Percentiles rank a stretch among this genome's conserved stretches.
These are phyloP conservation scores for Scheffersomyces stambukii DNA, from an alignment of 1,139 yeast genomes.

Conservation along the genomic window DNA sequence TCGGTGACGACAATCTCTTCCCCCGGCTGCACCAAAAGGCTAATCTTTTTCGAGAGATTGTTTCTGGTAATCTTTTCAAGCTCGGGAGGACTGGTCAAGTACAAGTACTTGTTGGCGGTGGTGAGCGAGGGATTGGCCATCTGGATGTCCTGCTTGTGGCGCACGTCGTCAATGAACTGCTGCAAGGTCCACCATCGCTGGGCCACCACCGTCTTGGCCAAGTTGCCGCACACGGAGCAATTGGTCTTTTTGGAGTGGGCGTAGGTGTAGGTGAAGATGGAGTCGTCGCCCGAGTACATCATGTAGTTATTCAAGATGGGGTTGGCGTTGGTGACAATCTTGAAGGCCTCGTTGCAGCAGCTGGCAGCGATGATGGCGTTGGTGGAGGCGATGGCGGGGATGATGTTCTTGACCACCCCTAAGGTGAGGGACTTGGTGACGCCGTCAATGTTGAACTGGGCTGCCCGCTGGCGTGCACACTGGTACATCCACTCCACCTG, in stretches of 20 bases:
- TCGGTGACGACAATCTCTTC: conserved; percentile 60
- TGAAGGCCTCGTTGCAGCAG: conserved; percentile 85
- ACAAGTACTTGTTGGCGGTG: conserved; percentile 38
- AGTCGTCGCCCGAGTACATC: conserved; percentile 82
- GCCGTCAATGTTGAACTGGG: conserved; percentile 61
- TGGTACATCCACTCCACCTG: conserved; percentile 66
- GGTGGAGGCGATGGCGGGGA: conserved; percentile 93
- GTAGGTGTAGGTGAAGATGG: conserved; percentile 72
- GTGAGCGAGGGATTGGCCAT: conserved; percentile 51
- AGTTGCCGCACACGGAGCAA: conserved; percentile 74
- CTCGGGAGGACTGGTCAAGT: conserved; percentile 48
- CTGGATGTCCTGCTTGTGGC: conserved; percentile 31
- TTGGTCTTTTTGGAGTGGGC: conserved; percentile 53
- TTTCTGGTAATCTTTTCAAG: conserved; percentile 47
- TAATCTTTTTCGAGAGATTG: conserved; percentile 37
- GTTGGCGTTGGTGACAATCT: conserved; percentile 64
- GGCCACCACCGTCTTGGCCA: conserved; percentile 29
- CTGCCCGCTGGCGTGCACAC: conserved; percentile 57
- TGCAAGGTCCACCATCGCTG: conserved; percentile 41
- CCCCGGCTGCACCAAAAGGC: conserved; percentile 33
- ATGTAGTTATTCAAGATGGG: conserved; percentile 74
- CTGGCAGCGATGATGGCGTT: conserved; percentile 91
- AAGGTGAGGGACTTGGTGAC: conserved; percentile 69
- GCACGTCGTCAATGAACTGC: conserved; percentile 43
- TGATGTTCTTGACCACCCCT: conserved; percentile 88